phyloP scores from a whole-genome alignment of 768 basidiomycete species.

The Serendipita sp. region DNA sequence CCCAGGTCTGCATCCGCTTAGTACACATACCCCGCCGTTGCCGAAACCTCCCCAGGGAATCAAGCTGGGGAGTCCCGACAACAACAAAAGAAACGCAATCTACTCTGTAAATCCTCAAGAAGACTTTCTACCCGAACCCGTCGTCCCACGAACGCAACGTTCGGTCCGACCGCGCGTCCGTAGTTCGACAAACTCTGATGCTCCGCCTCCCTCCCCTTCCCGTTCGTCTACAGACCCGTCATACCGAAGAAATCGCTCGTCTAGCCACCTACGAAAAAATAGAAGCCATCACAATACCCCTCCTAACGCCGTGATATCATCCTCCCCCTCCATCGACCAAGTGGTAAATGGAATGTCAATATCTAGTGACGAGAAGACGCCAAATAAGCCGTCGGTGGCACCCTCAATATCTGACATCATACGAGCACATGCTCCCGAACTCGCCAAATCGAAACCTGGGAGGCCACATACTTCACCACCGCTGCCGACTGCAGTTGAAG shows the following conservation, averaged over 20 bases:
- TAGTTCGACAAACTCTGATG: not conserved
- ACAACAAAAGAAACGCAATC: not conserved
- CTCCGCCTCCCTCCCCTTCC: slow-evolving; percentile 7
- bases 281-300: not conserved
- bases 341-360: not conserved
- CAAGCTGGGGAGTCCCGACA: slow-evolving; percentile 36
- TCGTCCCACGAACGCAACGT: not conserved
- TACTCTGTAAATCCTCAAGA: not conserved
- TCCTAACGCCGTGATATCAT: not conserved
- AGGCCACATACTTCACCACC: slow-evolving; percentile 1
- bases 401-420: slow-evolving; percentile 87
- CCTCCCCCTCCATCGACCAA: not conserved
- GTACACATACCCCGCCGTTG: slow-evolving; percentile 54
- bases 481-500: slow-evolving; percentile 28
- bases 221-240: slow-evolving; percentile 8
- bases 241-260: not conserved
- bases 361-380: not conserved
- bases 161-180: not conserved
- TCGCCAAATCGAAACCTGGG: slow-evolving; percentile 6
- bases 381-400: slow-evolving; percentile 28
- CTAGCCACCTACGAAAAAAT: not conserved
- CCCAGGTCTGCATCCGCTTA: slow-evolving; percentile 42
- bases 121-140: not conserved
- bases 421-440: slow-evolving; percentile 50
- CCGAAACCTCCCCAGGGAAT: slow-evolving; percentile 73